A percentile compares a stretch with the other conserved stretches of the same genome.
phyloP scores from a whole-genome alignment of 345 rosid genomes.

The Turritis glabra region DNA sequence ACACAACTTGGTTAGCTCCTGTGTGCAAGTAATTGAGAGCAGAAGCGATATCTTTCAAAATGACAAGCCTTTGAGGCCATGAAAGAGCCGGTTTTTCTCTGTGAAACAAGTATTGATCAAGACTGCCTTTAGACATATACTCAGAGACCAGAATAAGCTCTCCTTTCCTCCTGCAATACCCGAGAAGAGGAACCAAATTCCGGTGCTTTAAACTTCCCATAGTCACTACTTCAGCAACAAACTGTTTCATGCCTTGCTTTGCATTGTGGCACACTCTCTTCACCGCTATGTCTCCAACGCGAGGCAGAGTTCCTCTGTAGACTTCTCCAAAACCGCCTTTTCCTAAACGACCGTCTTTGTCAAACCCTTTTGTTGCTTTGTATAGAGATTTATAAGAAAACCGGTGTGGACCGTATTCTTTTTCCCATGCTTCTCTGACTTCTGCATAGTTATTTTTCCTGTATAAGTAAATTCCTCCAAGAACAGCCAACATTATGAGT shows the following conservation, averaged over 20 bases:
- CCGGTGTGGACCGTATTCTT: slow-evolving; percentile 54
- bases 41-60: slow-evolving; percentile 43
- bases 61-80: slow-evolving; percentile 44
- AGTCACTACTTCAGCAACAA: slow-evolving; percentile 46
- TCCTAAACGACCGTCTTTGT: slow-evolving; percentile 47
- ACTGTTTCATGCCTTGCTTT: slow-evolving; percentile 51
- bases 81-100: slow-evolving; percentile 23
- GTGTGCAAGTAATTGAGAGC: slow-evolving; percentile 50
- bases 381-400: slow-evolving; percentile 55
- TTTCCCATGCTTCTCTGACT: slow-evolving; percentile 62
- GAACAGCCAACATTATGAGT: slow-evolving; percentile 4
- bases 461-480: slow-evolving; percentile 20
- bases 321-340: slow-evolving; percentile 63
- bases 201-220: slow-evolving; percentile 51
- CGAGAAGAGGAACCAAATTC: slow-evolving; percentile 50
- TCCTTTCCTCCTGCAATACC: slow-evolving; percentile 50
- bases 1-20: slow-evolving; percentile 51
- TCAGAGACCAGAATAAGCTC: slow-evolving; percentile 56
- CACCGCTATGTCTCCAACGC: slow-evolving; percentile 48
- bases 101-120: slow-evolving; percentile 43
- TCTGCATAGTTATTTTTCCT: slow-evolving; percentile 55
- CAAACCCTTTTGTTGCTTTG: slow-evolving; percentile 61
- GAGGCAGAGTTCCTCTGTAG: slow-evolving; percentile 48
- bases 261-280: slow-evolving; percentile 53
- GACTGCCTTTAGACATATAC: slow-evolving; percentile 56